Conservation (phyloP, 2,329 filamentous ascomycete genomes). For the Colletotrichum coccodes region DNA sequence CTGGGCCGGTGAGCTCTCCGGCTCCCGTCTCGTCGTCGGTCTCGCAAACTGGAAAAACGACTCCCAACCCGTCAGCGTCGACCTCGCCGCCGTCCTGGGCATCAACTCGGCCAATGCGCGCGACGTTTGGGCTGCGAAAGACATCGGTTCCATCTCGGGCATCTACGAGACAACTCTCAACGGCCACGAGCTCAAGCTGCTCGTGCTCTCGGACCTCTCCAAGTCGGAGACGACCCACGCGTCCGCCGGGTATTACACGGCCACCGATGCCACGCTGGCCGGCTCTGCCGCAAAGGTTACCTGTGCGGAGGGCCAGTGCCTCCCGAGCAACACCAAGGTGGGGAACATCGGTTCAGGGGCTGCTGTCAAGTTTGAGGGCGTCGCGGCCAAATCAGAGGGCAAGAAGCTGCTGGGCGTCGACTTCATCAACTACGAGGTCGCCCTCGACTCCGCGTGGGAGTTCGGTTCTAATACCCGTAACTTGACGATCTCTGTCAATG, state of each 20-base stretch:
- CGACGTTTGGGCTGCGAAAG: slow-evolving; percentile 51
- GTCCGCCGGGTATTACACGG: slow-evolving; percentile 54
- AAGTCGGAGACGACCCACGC: slow-evolving; percentile 36
- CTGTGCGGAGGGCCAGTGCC: slow-evolving; percentile 51
- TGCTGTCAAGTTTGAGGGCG: slow-evolving; percentile 46
- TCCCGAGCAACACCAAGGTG: slow-evolving; percentile 55
- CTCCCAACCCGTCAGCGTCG: slow-evolving; percentile 51
- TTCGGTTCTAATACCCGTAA: slow-evolving; percentile 60
- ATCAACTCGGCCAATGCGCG: slow-evolving; percentile 49
- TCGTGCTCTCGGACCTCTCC: slow-evolving; percentile 48
- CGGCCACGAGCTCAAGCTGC: slow-evolving; percentile 51
- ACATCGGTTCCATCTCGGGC: slow-evolving; percentile 44
- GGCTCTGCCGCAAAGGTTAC: slow-evolving; percentile 46
- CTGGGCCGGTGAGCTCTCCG: slow-evolving; percentile 59
- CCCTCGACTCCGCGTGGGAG: slow-evolving; percentile 39
- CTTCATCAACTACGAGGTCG: slow-evolving; percentile 64
- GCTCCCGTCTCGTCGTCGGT: slow-evolving; percentile 52
- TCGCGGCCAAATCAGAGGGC: slow-evolving; percentile 42
- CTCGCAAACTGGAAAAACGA: slow-evolving; percentile 61
- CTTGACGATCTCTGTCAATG: slow-evolving; percentile 60
- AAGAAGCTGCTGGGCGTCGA: slow-evolving; percentile 56
- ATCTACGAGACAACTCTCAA: slow-evolving; percentile 44
- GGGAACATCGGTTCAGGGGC: slow-evolving; percentile 47
- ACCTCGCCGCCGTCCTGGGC: slow-evolving; percentile 49
- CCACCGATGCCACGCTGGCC: slow-evolving; percentile 44